phyloP scores from a whole-genome alignment of 495 filamentous ascomycete genomes.

The Tuber brumale region DNA sequence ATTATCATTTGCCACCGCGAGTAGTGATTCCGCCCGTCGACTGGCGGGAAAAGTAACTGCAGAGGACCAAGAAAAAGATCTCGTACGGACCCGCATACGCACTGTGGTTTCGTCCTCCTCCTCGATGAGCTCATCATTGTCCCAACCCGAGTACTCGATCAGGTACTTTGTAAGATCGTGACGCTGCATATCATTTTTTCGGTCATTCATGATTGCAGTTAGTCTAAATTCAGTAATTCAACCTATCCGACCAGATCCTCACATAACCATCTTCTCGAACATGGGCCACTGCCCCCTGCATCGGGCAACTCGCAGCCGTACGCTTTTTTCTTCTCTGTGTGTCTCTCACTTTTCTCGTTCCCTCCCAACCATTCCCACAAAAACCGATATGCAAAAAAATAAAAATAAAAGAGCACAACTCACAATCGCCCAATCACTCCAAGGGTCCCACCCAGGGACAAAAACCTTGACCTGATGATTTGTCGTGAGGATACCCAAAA shows the following conservation, averaged over 20 bases:
- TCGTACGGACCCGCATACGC: conserved; percentile 39
- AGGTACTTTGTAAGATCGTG: conserved; percentile 38
- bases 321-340: background rate
- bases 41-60: conserved; percentile 29
- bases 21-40: conserved; percentile 34
- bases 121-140: conserved; percentile 3
- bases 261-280: conserved; percentile 1
- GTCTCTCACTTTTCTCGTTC: background rate
- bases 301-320: background rate
- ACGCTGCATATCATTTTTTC: conserved; percentile 21
- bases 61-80: conserved; percentile 42
- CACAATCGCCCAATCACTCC: conserved; percentile 39
- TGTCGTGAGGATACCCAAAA: conserved; percentile 56
- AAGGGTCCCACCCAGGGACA: conserved; percentile 36
- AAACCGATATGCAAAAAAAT: conserved; percentile 21
- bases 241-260: background rate
- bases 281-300: conserved; percentile 6
- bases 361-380: background rate
- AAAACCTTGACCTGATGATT: conserved; percentile 46
- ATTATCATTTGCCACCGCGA: conserved; percentile 48
- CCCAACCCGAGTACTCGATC: conserved; percentile 32
- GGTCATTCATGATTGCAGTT: background rate
- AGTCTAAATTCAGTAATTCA: background rate
- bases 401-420: conserved; percentile 38
- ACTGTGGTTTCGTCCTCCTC: conserved; percentile 33